Percentiles rank a stretch among this genome's conserved stretches.
Conservation (phyloP, 192 early-diverging fungal genomes). For the Coemansia sp. region DNA sequence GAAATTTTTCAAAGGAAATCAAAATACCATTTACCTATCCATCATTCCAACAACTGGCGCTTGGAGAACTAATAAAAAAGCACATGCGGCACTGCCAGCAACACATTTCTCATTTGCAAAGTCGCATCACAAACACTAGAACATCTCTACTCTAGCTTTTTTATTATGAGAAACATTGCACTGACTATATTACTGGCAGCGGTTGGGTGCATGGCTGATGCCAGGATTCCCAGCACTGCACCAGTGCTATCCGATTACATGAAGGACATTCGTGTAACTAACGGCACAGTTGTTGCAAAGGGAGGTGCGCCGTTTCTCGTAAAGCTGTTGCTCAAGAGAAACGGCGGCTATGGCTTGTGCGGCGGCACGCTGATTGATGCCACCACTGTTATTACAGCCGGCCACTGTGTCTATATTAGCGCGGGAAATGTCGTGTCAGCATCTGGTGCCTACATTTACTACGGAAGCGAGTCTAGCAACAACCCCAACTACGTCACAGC, state of each 20-base stretch:
- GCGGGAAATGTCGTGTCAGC: background rate
- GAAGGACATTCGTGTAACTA: constrained; percentile 40
- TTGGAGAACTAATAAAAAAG: no score
- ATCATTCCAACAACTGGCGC: background rate
- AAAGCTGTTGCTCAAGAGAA: constrained; percentile 8
- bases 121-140: no score
- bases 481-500: constrained; percentile 19
- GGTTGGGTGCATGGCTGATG: background rate
- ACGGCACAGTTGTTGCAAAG: constrained; percentile 31
- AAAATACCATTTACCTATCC: background rate
- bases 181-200: background rate
- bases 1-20: background rate
- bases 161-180: background rate
- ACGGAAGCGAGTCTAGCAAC: constrained; percentile 15
- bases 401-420: constrained; percentile 32
- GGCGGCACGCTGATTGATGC: constrained; percentile 48
- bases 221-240: background rate
- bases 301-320: constrained; percentile 38
- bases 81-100: no score
- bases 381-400: constrained; percentile 42
- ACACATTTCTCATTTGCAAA: no score
- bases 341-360: constrained; percentile 18
- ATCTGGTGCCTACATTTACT: constrained; percentile 17
- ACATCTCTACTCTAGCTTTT: no score
- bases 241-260: background rate